Conservation (phyloP, 768 basidiomycete genomes). For the Xanthoconium stramineum region DNA sequence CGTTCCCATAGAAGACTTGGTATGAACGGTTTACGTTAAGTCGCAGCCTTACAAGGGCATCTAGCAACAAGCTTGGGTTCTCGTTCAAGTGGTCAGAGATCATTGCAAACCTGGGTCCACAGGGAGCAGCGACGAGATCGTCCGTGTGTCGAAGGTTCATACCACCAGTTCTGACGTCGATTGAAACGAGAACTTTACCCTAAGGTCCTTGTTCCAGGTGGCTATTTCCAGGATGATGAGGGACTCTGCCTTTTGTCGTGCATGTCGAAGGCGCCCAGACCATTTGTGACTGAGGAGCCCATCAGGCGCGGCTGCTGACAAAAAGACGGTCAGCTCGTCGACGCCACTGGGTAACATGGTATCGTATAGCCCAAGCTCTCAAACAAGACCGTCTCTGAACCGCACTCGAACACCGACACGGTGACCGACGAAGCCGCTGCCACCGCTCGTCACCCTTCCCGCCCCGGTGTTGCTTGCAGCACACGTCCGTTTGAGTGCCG, state of each 20-base stretch:
- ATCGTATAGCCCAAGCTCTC: no score
- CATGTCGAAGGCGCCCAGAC: conserved; percentile 18
- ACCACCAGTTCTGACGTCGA: conserved; percentile 78
- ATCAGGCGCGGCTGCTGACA: background rate
- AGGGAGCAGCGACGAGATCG: conserved; percentile 70
- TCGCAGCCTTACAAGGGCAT: conserved; percentile 57
- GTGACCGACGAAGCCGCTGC: background rate
- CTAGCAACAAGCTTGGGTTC: conserved; percentile 56
- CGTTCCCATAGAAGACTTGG: no score
- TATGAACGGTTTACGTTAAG: conserved; percentile 62
- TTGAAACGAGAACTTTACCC: conserved; percentile 60
- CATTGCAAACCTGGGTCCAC: conserved; percentile 60
- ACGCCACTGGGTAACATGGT: conserved; percentile 1
- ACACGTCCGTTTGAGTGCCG: conserved; percentile 37
- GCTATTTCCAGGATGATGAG: conserved; percentile 32
- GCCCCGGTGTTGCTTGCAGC: conserved; percentile 5
- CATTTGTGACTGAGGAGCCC: conserved; percentile 17
- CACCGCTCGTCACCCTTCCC: background rate
- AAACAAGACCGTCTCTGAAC: background rate
- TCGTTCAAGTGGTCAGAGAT: conserved; percentile 67
- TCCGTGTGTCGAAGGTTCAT: conserved; percentile 79
- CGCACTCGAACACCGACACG: conserved; percentile 13
- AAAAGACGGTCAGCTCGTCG: background rate
- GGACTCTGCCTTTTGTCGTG: conserved; percentile 30
- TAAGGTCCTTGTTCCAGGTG: conserved; percentile 37